Conservation (phyloP, 2,329 filamentous ascomycete genomes). For the Chaetothyriales sp. region DNA sequence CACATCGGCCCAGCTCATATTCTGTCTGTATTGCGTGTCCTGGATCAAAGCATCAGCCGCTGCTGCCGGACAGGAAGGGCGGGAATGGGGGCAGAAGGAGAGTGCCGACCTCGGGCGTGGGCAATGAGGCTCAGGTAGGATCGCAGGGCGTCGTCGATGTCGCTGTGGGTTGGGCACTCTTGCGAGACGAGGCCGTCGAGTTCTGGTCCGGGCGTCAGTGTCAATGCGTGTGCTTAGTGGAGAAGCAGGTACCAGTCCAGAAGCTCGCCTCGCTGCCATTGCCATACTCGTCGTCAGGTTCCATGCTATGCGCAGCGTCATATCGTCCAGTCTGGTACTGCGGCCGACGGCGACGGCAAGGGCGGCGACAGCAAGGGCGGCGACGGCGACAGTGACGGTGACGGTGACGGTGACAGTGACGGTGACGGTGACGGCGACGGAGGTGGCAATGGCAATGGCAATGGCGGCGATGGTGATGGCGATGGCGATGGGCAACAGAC, state of each 20-base stretch:
- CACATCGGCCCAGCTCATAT: constrained; percentile 67
- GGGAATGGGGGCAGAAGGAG: neutral
- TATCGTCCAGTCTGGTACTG: constrained; percentile 18
- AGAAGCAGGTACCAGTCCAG: constrained; percentile 57
- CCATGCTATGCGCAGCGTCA: constrained; percentile 38
- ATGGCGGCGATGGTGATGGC: neutral
- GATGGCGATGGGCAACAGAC: too few species aligned
- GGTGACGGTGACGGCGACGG: too few species aligned
- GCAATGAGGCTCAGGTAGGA: constrained; percentile 69
- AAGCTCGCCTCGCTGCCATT: constrained; percentile 67
- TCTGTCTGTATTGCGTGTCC: constrained; percentile 46
- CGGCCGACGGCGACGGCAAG: too few species aligned
- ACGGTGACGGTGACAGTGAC: neutral
- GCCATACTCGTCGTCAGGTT: constrained; percentile 48
- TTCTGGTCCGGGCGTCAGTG: constrained; percentile 33
- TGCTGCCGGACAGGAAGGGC: neutral
- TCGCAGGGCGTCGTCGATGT: constrained; percentile 75
- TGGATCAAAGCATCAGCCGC: constrained; percentile 4
- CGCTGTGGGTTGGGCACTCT: constrained; percentile 46
- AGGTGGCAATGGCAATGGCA: neutral
- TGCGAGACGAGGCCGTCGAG: constrained; percentile 52
- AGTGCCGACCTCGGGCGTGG: constrained; percentile 47
- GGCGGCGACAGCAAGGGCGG: neutral
- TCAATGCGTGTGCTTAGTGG: neutral
- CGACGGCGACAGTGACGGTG: neutral